These are phyloP conservation scores for Neurospora sp. DNA, from an alignment of 2,329 filamentous ascomycete species.

Conservation along the genomic window DNA sequence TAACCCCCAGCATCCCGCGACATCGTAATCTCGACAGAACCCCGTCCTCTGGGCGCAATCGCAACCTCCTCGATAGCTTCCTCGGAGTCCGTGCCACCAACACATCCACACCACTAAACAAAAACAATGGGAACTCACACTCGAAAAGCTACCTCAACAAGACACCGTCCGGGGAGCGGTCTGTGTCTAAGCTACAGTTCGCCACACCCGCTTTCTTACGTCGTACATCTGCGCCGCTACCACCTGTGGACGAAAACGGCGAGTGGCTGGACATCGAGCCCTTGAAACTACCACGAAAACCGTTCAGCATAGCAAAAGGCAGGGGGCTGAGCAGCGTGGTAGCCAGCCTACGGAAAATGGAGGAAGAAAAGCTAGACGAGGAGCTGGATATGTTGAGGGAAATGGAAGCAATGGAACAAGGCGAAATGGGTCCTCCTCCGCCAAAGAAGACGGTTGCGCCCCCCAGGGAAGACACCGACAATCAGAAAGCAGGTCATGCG, in stretches of 20 bases:
- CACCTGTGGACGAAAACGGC: slow-evolving; percentile 44
- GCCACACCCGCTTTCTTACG: slow-evolving; percentile 63
- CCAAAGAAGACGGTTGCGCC: not conserved
- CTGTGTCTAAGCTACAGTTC: slow-evolving; percentile 47
- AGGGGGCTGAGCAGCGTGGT: slow-evolving; percentile 67
- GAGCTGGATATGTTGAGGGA: slow-evolving; percentile 67
- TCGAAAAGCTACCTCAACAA: slow-evolving; percentile 18
- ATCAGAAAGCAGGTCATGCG: slow-evolving; percentile 28
- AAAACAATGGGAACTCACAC: slow-evolving; percentile 27
- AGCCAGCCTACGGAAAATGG: slow-evolving; percentile 56
- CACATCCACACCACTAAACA: slow-evolving; percentile 46
- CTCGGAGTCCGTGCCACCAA: slow-evolving; percentile 20
- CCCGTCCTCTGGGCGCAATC: slow-evolving; percentile 48
- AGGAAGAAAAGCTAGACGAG: slow-evolving; percentile 61
- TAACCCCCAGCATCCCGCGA: slow-evolving; percentile 6
- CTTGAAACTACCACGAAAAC: slow-evolving; percentile 45
- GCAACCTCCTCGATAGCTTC: slow-evolving; percentile 52
- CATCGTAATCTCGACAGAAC: slow-evolving; percentile 32
- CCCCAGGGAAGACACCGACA: not conserved
- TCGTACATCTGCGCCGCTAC: slow-evolving; percentile 30
- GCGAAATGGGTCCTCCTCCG: not conserved
- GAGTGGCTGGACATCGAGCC: slow-evolving; percentile 32
- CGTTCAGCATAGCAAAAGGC: slow-evolving; percentile 33
- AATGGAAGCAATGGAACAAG: slow-evolving; percentile 24
- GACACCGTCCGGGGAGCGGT: slow-evolving; percentile 32